These are phyloP conservation scores for Carpinus fangiana DNA, from an alignment of 306 rosid species.

Conservation along the genomic window DNA sequence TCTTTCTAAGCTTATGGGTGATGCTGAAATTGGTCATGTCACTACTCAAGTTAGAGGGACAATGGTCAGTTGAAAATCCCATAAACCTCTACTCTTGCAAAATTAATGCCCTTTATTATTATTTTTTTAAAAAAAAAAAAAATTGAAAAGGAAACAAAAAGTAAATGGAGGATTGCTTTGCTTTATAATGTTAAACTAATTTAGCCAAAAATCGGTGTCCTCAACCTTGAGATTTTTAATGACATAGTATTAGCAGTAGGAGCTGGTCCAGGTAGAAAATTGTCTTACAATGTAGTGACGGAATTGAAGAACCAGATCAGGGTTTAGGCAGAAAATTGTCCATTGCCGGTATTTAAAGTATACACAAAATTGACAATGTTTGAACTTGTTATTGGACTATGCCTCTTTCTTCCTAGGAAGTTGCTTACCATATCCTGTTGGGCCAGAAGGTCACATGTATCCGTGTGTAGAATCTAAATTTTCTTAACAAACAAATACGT, in stretches of 20 bases:
- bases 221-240: no score
- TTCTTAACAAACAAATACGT: background rate
- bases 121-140: no score
- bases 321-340: no score
- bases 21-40: conserved; percentile 50
- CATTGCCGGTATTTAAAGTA: background rate
- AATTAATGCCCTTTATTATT: background rate
- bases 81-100: background rate
- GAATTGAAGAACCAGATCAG: no score
- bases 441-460: background rate
- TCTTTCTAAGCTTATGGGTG: conserved; percentile 66
- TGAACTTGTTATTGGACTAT: background rate
- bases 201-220: no score
- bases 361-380: background rate
- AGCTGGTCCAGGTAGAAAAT: no score
- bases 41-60: conserved; percentile 71
- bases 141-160: background rate
- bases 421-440: background rate
- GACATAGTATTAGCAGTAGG: no score
- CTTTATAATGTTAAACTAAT: background rate
- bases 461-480: background rate
- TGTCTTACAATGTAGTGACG: no score
- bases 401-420: background rate
- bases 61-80: conserved; percentile 30
- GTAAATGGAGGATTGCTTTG: background rate